Base-by-base conservation (phyloP, 805 yeast genomes). In the Kluyveromyces starmeri region DNA sequence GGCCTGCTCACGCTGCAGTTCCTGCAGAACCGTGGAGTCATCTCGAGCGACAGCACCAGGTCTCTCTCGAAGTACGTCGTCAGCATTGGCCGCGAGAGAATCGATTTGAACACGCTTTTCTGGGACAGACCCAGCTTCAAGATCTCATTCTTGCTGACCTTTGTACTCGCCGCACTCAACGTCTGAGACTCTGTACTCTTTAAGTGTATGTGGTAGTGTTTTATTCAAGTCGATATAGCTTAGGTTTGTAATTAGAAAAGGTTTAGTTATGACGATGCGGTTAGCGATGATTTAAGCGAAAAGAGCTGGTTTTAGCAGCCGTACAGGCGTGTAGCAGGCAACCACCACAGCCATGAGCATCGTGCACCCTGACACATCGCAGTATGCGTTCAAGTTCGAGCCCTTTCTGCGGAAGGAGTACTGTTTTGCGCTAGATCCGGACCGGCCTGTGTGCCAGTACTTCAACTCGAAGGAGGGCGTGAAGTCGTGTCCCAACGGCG, bases 351-450 rank as follows among this genome's bases (percentile, higher is more conserved):
- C 10, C 26, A 57, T 64, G 68, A 58, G 65, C 2, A 51, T 59
- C 4, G 44, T 63, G 4, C 68, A 65, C 40, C 66, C 67, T 7
- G 58, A 58, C 35, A 62, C 69, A 2, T 39, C 58, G 2, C 47
- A 55, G 21, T 63, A 71, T 31, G 58, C 57, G 5, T 73, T 75
- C 57, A 76, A 78, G 45, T 88, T 89, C 53, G 96, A 89, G 48
- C 80, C 84, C 7, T 85, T 83, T 47, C 68, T 89, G 24, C 67
- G 83, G 46, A 71, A 74, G 39, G 96, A 89, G 53, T 85, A 70
- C 58, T 74, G 81, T 41, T 76, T 86, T 45, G 86, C 92, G 0
- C 64, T 85, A 20, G 86, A 85, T 53, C 95, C 95, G 2, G 89
- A 81, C 49, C 67, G 96, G 39, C 96, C 96, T 4, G 71, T 81